Percentiles rank a stretch among this genome's conserved stretches.
Evolutionary conservation across 2,329 filamentous ascomycete species (phyloP).

Genomic region (Cordyceps militaris): DNA sequence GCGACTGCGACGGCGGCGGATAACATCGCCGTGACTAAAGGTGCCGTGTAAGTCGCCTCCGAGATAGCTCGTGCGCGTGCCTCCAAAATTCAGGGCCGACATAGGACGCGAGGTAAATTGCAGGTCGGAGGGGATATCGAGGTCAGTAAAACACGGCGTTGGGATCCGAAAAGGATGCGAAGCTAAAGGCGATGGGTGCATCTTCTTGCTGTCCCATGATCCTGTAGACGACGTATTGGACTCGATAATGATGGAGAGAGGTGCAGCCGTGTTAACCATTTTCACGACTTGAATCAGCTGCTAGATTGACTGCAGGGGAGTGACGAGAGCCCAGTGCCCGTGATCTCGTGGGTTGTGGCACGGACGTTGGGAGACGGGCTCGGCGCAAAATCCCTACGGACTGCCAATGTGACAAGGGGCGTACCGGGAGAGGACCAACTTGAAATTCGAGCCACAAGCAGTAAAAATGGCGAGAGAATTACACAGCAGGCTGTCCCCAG

Average conservation of each 20-base stretch:
- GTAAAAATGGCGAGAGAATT: not conserved
- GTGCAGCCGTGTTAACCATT: not conserved
- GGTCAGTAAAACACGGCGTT: constrained; percentile 6
- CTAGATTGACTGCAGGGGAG: not conserved
- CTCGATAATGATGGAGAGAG: constrained; percentile 9
- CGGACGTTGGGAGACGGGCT: constrained; percentile 1
- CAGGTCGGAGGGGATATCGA: constrained; percentile 8
- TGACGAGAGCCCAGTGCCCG: not conserved
- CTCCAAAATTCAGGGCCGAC: not conserved
- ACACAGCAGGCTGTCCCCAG: not conserved
- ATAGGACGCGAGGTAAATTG: not conserved
- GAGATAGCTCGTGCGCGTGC: constrained; percentile 13
- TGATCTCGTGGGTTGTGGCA: constrained; percentile 9
- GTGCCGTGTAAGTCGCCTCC: constrained; percentile 11
- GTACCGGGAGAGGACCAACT: not conserved
- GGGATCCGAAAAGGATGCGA: constrained; percentile 13
- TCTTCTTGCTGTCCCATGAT: constrained; percentile 8
- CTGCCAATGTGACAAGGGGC: not conserved
- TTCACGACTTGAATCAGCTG: not conserved
- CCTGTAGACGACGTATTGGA: not conserved
- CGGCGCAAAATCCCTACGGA: not conserved
- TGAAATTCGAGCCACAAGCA: not conserved
- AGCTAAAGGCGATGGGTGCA: constrained; percentile 12
- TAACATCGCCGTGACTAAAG: not conserved
- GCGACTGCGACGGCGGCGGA: constrained; percentile 6